Base-by-base conservation (phyloP, 495 filamentous ascomycete genomes). In the Xylaria flabelliformis region DNA sequence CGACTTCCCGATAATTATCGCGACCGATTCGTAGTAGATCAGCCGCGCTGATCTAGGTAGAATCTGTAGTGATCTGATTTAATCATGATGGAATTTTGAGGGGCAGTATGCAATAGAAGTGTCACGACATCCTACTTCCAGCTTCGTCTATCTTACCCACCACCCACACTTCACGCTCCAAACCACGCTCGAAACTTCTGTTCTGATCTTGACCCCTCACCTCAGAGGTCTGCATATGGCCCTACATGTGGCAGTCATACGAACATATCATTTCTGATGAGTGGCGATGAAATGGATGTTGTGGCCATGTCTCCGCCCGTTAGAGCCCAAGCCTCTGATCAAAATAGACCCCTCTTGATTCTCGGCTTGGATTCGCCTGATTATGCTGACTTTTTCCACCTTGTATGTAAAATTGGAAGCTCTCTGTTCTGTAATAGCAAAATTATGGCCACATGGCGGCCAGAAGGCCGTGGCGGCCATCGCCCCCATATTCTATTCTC, bases 161-260 rank as follows among this genome's bases (percentile, higher is more conserved):
- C 61, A 29, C 32, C 61, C 42, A 41, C 42, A 9, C 48, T 39
- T 46, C 64, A 55, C 41, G 26, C 29, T 21, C 64, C 42, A n/a
- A 67, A 67, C 53, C 64, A 67, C 32, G 64, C 64, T 53, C 58
- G 42, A 39, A 29, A 1, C 4, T 44, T 15, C 12, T 21, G 19
- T 64, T 41, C 2, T 3, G 21, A 29, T 3, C n/a, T 44, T 44
- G 1, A 10, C 42, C 63, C 63, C 41, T 34, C 41, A 50, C 42
- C 24, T 48, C 12, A 9, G 3, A 10, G 26, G 17, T 48, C 41
- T 9, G 42, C 42, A 65, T 50, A 34, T 17, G 1, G 63, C 34
- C 42, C 15, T 65, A 65, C 42, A 65, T n/a, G 26, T 3, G 21
- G 42, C n/a, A 36, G 24, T 19, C 41, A 65, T 65, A 24, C n/a